A percentile compares a stretch with the other conserved stretches of the same genome.
These are phyloP conservation scores for Apostasia shenzhenica DNA, from an alignment of 106 monocot species.

Conservation along the genomic window DNA sequence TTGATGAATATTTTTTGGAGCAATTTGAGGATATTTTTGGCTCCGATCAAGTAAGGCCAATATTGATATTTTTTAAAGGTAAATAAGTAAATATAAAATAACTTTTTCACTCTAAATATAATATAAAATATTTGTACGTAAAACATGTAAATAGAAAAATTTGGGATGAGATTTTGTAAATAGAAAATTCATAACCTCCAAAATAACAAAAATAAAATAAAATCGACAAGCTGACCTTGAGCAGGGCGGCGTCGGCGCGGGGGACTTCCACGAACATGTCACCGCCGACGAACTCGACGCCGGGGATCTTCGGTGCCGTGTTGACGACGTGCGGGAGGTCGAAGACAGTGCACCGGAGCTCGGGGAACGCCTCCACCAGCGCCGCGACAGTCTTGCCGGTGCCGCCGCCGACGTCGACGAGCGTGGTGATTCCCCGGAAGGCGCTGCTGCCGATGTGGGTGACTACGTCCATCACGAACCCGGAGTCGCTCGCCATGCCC, in stretches of 20 bases:
- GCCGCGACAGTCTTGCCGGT: constrained; percentile 3
- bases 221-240: constrained; percentile 19
- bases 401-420: constrained; percentile 24
- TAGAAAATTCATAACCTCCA: neutral
- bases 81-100: too few species aligned
- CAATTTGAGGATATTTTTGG: too few species aligned
- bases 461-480: neutral
- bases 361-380: constrained; percentile 15
- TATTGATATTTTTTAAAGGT: too few species aligned
- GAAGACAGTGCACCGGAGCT: constrained; percentile 13
- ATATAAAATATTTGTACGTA: too few species aligned
- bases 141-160: too few species aligned
- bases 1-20: too few species aligned
- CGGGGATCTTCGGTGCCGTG: neutral
- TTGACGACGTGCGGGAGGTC: constrained; percentile 24
- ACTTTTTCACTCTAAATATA: too few species aligned
- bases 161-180: too few species aligned
- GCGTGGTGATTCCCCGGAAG: constrained; percentile 1
- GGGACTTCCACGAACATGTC: constrained; percentile 34
- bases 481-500: constrained; percentile 17
- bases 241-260: constrained; percentile 13
- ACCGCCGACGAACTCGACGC: constrained; percentile 18
- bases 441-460: neutral
- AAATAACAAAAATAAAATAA: neutral
- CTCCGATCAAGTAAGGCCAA: too few species aligned